Evolutionary conservation across 805 yeast species (phyloP), one percentile per base, ranked within the genome.

Genomic region (Osmozyma mogii): DNA sequence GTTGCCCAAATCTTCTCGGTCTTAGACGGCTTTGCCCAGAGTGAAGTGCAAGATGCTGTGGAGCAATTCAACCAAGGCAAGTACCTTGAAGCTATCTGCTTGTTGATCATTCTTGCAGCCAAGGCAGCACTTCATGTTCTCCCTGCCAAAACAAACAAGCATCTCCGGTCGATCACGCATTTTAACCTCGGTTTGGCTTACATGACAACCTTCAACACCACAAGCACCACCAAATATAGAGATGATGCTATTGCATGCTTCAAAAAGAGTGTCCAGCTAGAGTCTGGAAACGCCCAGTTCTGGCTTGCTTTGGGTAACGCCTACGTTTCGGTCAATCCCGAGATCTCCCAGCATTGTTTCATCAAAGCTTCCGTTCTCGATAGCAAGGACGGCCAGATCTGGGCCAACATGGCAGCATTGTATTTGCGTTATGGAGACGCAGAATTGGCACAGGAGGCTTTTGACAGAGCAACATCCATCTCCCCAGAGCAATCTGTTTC

Each of bases 271-370:
- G 75, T 88, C 31, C 75, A 70, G 32, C 56, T 75, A 6, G 96
- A 89, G 50, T 68, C 78, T 4, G 71, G 68, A 34, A 82, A 80
- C 38, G 62, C 80, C 1, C 75, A 70, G 12, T 75, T 75, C 34
- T 92, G 99, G 99, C 64, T 73, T 30, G 78, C 83, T 0, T 61
- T 89, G 17, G 98, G 97, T 9, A 69, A 80, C 33, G 81, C 87
- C 0, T 72, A 84, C 6, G 66, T 78, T 31, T 57, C 73, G 3
- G 54, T 64, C 4, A 81, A 75, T 40, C 78, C 89, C 0, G 68
- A 71, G 27, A 81, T 84, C 5, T 65, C 96, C 0, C 99, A 92
- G 54, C 99, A 92, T 56, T 85, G 96, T 51, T 84, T 83, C 44
- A 82, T 92, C 43, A 80, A 84, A 38, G 88, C 96, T 1, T 57